Base-by-base conservation (phyloP, 495 filamentous ascomycete genomes). In the Patellaria atrata region DNA sequence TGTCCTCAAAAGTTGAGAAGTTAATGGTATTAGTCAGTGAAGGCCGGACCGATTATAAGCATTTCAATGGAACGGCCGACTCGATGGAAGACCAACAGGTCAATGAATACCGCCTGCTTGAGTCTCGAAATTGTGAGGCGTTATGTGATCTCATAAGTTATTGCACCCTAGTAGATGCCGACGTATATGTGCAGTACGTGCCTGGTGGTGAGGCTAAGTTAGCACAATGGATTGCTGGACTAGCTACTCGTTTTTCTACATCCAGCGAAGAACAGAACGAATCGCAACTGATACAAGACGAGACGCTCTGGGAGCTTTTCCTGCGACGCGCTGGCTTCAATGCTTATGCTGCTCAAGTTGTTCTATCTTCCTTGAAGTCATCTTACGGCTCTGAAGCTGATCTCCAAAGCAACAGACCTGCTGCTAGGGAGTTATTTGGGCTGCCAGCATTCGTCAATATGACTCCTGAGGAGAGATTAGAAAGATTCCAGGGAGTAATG, bases 311-410 rank as follows among this genome's bases (percentile, higher is more conserved):
- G 75, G 84, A 91, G 54, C 20, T 74, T 8, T 84, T 82, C 45
- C 59, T 92, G 11, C 65, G 81, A 15, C 52, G 62, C n/a, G 66
- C 67, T 9, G 85, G 84, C 3, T 55, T 89, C 56, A 92, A 91
- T 59, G 71, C 76, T 3, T 89, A 69, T 52, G 84, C 79, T 2
- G 82, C 85, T 14, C 81, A 87, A 47, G 66, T 62, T 11, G 56
- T 87, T 0, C 57, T 87, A 15, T 59, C 58, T 10, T 53, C 51
- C 25, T 38, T 77, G 8, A 69, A 64, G 40, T 45, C 32, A 5
- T 34, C 42, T 4, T 31, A 37, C 18, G 18, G 27, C 16, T 24
- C 8, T 17, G 34, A 14, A 1, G 14, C 22, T 13, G 15, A 8
- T 22, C 14, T n/a, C 3, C 14, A 16, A 7, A 19, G 20, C 2